A percentile compares a stretch with the other conserved stretches of the same genome.
Evolutionary conservation across 371 early-diverging fungal species (phyloP).

Genomic region (Apophysomyces sp.): DNA sequence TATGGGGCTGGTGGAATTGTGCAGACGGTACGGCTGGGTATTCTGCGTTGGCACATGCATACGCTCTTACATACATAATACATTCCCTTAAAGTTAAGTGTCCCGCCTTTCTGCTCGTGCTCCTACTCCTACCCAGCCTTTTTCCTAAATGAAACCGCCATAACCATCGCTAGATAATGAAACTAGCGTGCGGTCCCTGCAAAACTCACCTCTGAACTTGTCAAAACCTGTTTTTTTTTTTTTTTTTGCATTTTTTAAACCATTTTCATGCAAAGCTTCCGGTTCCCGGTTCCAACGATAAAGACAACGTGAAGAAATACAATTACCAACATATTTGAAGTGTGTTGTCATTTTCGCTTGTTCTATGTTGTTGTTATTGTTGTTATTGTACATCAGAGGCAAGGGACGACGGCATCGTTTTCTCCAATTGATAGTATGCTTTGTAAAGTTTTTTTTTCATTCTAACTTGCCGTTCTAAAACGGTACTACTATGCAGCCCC

Average conservation of each 20-base stretch:
- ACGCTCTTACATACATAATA: background rate
- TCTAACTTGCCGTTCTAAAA: background rate
- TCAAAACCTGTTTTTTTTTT: background rate
- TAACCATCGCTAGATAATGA: background rate
- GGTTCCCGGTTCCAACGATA: background rate
- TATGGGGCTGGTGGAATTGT: background rate
- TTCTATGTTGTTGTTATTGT: background rate
- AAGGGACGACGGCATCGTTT: background rate
- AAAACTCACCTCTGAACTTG: background rate
- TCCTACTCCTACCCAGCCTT: background rate
- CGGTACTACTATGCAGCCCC: background rate
- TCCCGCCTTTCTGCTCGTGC: conserved; percentile 1
- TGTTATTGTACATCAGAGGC: background rate
- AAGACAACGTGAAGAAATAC: background rate
- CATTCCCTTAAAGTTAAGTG: background rate
- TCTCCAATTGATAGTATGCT: background rate
- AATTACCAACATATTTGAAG: too few species aligned
- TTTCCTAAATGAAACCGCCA: background rate
- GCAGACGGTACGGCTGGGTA: background rate
- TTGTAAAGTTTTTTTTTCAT: background rate
- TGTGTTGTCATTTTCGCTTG: background rate
- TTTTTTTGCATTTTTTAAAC: background rate
- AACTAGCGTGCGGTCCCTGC: background rate
- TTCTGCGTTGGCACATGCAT: background rate
- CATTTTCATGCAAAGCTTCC: conserved; percentile 1